A percentile compares a stretch with the other conserved stretches of the same genome.
These are phyloP conservation scores for Colletotrichum lentis DNA, from an alignment of 2,329 filamentous ascomycete species.

Conservation along the genomic window DNA sequence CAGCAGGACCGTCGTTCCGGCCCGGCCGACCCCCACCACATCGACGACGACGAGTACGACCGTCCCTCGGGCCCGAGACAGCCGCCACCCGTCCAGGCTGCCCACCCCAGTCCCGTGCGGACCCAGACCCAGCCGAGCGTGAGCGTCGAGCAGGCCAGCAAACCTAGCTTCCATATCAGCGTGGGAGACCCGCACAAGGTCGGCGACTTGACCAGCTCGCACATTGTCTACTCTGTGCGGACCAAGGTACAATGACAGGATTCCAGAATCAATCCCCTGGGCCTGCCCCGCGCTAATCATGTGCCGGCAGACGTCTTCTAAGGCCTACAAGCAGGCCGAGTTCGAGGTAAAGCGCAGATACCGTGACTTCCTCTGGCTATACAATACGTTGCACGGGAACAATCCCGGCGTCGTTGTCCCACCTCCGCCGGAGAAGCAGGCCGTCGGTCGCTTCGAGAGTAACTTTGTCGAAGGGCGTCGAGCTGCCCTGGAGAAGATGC, in stretches of 20 bases:
- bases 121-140: conserved; percentile 76
- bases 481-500: conserved; percentile 93
- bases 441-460: conserved; percentile 91
- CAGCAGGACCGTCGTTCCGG: conserved; percentile 54
- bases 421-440: conserved; percentile 96
- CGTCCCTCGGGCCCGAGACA: conserved; percentile 63
- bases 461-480: conserved; percentile 95
- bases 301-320: conserved; percentile 79
- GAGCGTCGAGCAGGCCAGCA: conserved; percentile 90
- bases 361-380: conserved; percentile 97
- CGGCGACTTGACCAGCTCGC: conserved; percentile 93
- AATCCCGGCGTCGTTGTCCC: conserved; percentile 95
- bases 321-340: conserved; percentile 90
- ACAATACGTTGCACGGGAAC: conserved; percentile 91
- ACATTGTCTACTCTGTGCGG: conserved; percentile 95
- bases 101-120: conserved; percentile 60
- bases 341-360: conserved; percentile 95
- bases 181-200: conserved; percentile 99
- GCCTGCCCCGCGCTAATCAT: conserved; percentile 37
- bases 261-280: no score
- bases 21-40: conserved; percentile 67
- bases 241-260: conserved; percentile 72
- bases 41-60: conserved; percentile 71
- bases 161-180: conserved; percentile 87
- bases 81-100: conserved; percentile 70